These are phyloP conservation scores for Puccinia coronata DNA, from an alignment of 1,284 basidiomycete species.

Conservation along the genomic window DNA sequence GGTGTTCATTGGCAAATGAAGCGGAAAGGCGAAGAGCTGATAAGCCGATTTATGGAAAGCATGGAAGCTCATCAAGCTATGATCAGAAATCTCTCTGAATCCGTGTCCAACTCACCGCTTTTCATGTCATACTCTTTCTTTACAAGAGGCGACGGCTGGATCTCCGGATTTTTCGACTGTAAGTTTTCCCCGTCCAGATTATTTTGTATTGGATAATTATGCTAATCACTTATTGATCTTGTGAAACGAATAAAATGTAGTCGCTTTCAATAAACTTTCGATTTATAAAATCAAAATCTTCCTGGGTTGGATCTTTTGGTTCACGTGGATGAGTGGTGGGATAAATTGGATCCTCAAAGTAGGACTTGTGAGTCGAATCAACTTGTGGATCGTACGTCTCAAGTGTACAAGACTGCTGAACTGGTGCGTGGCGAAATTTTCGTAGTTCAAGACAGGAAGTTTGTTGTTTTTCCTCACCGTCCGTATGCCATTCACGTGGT, in stretches of 20 bases:
- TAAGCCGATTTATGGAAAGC: conserved; percentile 8
- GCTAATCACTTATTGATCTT: background rate
- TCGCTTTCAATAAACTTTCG: background rate
- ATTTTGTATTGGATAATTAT: background rate
- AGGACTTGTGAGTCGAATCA: background rate
- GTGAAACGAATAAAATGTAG: background rate
- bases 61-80: conserved; percentile 16
- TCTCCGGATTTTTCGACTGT: background rate
- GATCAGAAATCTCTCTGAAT: conserved; percentile 18
- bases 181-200: background rate
- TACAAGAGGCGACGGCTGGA: background rate
- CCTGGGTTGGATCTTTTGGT: conserved; percentile 12
- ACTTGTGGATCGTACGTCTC: background rate
- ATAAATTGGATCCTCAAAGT: conserved; percentile 21
- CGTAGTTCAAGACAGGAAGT: background rate
- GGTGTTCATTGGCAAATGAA: no score
- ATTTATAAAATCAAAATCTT: background rate
- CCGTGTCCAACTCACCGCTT: conserved; percentile 14
- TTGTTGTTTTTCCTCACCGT: background rate
- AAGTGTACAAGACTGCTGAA: background rate
- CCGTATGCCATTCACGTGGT: conserved; percentile 1
- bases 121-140: conserved; percentile 22
- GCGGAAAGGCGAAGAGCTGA: conserved; percentile 20
- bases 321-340: conserved; percentile 25
- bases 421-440: background rate